Evolutionary conservation across 371 early-diverging fungal genomes (phyloP).

Genomic region (Coemansia sp.): DNA sequence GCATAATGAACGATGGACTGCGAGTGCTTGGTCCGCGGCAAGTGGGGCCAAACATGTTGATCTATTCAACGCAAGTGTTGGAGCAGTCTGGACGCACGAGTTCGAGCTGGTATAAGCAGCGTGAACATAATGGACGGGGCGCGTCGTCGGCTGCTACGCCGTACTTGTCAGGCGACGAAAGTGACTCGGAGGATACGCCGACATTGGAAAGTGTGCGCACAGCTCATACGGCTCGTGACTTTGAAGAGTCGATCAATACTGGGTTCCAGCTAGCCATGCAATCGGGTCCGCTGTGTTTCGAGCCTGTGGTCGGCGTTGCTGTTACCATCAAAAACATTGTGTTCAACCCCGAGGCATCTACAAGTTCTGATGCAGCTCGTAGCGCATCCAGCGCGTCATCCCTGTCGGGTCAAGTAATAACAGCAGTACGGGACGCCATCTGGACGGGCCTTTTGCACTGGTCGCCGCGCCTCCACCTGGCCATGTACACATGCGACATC

Average conservation of each 20-base stretch:
- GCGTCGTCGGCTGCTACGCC: constrained; percentile 31
- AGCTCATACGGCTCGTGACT: constrained; percentile 55
- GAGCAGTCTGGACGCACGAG: constrained; percentile 16
- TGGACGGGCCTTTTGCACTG: constrained; percentile 82
- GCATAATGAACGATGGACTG: constrained; percentile 48
- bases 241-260: constrained; percentile 77
- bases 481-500: constrained; percentile 94
- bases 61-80: constrained; percentile 56
- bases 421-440: constrained; percentile 81
- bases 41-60: constrained; percentile 86
- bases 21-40: constrained; percentile 82
- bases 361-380: background rate
- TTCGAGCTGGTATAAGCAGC: constrained; percentile 33
- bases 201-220: background rate
- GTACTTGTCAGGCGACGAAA: constrained; percentile 34
- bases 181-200: constrained; percentile 11
- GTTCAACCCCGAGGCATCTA: constrained; percentile 14
- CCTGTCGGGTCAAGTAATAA: constrained; percentile 79
- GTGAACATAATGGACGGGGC: background rate
- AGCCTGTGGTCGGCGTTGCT: constrained; percentile 88
- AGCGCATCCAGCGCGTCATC: constrained; percentile 7
- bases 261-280: constrained; percentile 94
- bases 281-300: constrained; percentile 90
- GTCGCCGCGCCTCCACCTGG: constrained; percentile 91
- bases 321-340: constrained; percentile 77